Conservation (phyloP, 805 yeast species). For the Saturnispora kantuleensis region DNA sequence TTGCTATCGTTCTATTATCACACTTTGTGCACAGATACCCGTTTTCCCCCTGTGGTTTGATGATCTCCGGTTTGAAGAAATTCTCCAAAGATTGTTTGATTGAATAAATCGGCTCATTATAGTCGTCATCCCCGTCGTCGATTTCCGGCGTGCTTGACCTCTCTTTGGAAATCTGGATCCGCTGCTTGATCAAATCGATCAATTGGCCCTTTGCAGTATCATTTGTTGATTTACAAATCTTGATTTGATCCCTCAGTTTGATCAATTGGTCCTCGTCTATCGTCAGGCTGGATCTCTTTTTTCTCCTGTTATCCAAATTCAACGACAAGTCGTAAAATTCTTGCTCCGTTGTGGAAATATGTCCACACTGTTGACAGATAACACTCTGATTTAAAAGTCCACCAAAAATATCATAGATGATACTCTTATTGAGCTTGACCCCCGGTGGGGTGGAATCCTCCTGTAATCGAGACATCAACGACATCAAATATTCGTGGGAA, state of each 20-base stretch:
- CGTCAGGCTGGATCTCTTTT: constrained; percentile 28
- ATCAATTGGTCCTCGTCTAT: constrained; percentile 21
- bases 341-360: constrained; percentile 78
- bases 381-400: constrained; percentile 81
- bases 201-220: constrained; percentile 18
- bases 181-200: constrained; percentile 23
- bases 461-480: constrained; percentile 75
- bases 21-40: constrained; percentile 89
- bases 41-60: constrained; percentile 55
- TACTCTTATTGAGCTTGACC: constrained; percentile 67
- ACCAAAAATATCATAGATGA: constrained; percentile 89
- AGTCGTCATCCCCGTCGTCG: not conserved
- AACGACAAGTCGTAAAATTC: constrained; percentile 89
- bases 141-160: no score
- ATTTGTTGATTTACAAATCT: constrained; percentile 19
- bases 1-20: constrained; percentile 64
- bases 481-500: constrained; percentile 95
- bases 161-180: constrained; percentile 21
- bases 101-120: constrained; percentile 32
- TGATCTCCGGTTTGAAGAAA: constrained; percentile 74
- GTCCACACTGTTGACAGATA: constrained; percentile 73
- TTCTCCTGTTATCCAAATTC: constrained; percentile 49
- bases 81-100: constrained; percentile 69
- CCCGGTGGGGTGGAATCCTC: constrained; percentile 92
- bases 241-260: constrained; percentile 22